Evolutionary conservation across 2,329 filamentous ascomycete genomes (phyloP).

Genomic region (Drechslerella coelobrocha): DNA sequence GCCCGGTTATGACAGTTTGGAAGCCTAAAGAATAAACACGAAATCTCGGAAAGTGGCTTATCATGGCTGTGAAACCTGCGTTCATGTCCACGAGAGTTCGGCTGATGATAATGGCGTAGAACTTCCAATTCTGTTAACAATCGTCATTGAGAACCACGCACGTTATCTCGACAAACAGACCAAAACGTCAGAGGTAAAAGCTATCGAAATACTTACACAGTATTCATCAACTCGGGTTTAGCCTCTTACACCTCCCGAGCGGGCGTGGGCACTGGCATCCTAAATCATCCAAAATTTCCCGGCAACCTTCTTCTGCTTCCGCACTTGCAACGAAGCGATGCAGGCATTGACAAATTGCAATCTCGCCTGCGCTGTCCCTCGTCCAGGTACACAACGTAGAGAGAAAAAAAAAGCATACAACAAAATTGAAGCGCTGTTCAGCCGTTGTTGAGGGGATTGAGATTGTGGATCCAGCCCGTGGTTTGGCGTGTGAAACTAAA

Average conservation of each 20-base stretch:
- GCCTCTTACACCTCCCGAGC: neutral
- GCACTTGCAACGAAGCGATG: constrained; percentile 11
- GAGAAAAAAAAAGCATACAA: neutral
- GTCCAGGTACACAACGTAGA: neutral
- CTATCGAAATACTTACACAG: neutral
- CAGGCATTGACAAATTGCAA: constrained; percentile 43
- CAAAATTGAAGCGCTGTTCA: neutral
- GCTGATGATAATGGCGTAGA: constrained; percentile 37
- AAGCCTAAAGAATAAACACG: constrained; percentile 39
- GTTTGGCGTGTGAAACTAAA: constrained; percentile 45
- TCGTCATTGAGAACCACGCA: neutral
- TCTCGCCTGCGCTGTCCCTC: constrained; percentile 11
- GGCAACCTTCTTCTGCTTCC: constrained; percentile 3
- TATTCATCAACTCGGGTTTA: constrained; percentile 1
- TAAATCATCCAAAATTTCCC: neutral
- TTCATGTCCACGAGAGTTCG: constrained; percentile 19
- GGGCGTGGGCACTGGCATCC: neutral
- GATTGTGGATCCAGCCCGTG: constrained; percentile 14
- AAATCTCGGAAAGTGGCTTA: constrained; percentile 38
- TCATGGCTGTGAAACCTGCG: constrained; percentile 35
- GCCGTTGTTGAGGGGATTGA: neutral
- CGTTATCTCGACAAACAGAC: constrained; percentile 15
- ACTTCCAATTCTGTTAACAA: constrained; percentile 25
- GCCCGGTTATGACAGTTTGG: constrained; percentile 3
- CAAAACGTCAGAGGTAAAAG: constrained; percentile 13